These are phyloP conservation scores for Berkeleyomyces basicola DNA, from an alignment of 2,329 filamentous ascomycete species.

Conservation along the genomic window DNA sequence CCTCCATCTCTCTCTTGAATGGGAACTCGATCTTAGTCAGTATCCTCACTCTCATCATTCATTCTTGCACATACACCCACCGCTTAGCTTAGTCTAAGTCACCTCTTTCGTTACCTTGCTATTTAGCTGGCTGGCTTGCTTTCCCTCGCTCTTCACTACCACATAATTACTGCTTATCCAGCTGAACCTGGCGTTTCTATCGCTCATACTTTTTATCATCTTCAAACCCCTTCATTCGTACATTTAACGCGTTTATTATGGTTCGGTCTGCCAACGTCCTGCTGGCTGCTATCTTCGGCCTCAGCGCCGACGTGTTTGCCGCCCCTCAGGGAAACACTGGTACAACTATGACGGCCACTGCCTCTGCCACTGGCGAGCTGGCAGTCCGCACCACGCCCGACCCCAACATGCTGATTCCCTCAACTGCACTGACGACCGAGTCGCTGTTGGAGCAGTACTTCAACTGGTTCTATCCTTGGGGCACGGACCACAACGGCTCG, in stretches of 20 bases:
- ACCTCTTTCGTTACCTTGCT: neutral
- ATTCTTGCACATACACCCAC: neutral
- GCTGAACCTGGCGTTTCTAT: neutral
- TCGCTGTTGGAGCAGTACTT: conserved; percentile 27
- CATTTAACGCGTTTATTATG: neutral
- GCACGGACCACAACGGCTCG: conserved; percentile 39
- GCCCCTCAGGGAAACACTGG: neutral
- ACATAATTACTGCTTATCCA: neutral
- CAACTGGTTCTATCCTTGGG: conserved; percentile 37
- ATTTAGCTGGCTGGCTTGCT: neutral
- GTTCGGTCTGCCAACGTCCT: neutral
- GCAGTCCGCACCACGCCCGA: conserved; percentile 4
- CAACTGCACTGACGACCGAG: conserved; percentile 10
- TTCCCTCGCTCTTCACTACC: neutral
- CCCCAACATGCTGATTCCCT: conserved; percentile 22
- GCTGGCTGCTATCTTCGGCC: neutral
- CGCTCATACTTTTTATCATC: neutral
- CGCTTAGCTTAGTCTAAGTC: neutral
- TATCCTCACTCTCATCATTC: neutral
- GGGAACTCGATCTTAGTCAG: neutral
- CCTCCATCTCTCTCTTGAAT: neutral
- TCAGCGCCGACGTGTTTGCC: neutral
- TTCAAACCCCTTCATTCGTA: neutral
- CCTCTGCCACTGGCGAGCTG: conserved; percentile 14
- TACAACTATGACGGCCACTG: neutral